phyloP scores from a whole-genome alignment of 1,284 basidiomycete genomes.

The Xerocomus amazonicus region DNA sequence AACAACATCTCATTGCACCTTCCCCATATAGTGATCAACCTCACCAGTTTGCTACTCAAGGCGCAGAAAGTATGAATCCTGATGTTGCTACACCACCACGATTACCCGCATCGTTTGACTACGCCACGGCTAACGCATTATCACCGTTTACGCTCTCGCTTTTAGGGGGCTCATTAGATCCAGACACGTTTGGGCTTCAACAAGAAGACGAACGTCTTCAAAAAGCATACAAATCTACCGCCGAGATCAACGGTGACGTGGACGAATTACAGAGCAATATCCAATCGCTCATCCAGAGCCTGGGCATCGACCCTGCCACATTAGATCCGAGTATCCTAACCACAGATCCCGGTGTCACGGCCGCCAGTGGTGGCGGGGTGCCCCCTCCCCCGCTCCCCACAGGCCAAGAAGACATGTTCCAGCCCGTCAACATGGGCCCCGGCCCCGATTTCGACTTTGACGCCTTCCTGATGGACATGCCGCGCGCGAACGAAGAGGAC shows the following conservation, averaged over 20 bases:
- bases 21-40: slow-evolving; percentile 29
- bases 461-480: slow-evolving; percentile 40
- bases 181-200: slow-evolving; percentile 36
- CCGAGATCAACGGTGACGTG: slow-evolving; percentile 71
- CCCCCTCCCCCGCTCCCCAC: not conserved
- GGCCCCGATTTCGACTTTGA: slow-evolving; percentile 47
- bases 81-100: slow-evolving; percentile 3
- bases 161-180: slow-evolving; percentile 14
- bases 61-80: slow-evolving; percentile 2
- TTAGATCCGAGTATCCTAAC: slow-evolving; percentile 27
- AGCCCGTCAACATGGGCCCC: slow-evolving; percentile 4
- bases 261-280: slow-evolving; percentile 70
- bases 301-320: slow-evolving; percentile 57
- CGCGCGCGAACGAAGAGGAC: slow-evolving; percentile 27
- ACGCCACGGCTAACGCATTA: slow-evolving; percentile 6
- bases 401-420: slow-evolving; percentile 21
- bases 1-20: slow-evolving; percentile 31
- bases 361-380: slow-evolving; percentile 7
- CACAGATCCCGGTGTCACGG: slow-evolving; percentile 2
- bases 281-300: slow-evolving; percentile 66
- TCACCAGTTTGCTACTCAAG: slow-evolving; percentile 8
- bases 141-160: slow-evolving; percentile 24
- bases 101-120: slow-evolving; percentile 18
- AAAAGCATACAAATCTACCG: slow-evolving; percentile 57
- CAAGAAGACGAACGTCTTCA: slow-evolving; percentile 42